Evolutionary conservation across 257 asterid species (phyloP), one percentile per base, ranked within the genome.

Genomic region (Ballota nigra): DNA sequence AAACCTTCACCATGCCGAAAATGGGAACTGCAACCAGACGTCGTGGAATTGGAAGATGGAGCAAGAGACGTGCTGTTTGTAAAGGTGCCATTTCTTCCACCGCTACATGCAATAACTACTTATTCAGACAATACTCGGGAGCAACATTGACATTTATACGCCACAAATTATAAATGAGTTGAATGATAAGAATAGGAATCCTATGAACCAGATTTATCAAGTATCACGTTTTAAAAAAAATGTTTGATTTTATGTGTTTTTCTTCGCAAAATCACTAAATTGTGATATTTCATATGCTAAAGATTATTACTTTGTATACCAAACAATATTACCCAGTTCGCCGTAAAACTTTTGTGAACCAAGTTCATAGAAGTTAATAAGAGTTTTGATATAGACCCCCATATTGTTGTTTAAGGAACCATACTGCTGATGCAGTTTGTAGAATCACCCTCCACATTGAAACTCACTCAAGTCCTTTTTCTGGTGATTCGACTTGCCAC

Each of bases 1-100:
- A 69, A 23, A 34, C 36, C 77, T 2, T 67, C 68, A 20, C 59
- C 19, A 33, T 36, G 57, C 33, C 72, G 71, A 73, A 79, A 70
- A 12, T 15, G 83, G 20, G 96, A 83, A 68, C 11, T 78, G 69
- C 81, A 70, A 52, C 88, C 90, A 18, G 97, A 87, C 66, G 29
- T 72, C 0, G 95, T 84, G 28, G 91, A 82, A 60, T 87, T 86
- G 33, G 88, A 57, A 12, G 97, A 86, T 57, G 97, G 96, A 76
- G 92, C 96, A 4, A 81, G 82, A 0, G 88, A 51, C 11, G 96
- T 89, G 69, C 89, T 80, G 49, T 93, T 93, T 61, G 69, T 59
- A 23, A 80, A 83, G 53, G 94, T 89, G 12, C 75, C 85, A 33
- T 91, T 91, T 82, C 84, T 80, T 80, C 96, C 91, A 56, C 82